Base-by-base conservation (phyloP, 805 yeast genomes). In the Brettanomyces bruxellensis region DNA sequence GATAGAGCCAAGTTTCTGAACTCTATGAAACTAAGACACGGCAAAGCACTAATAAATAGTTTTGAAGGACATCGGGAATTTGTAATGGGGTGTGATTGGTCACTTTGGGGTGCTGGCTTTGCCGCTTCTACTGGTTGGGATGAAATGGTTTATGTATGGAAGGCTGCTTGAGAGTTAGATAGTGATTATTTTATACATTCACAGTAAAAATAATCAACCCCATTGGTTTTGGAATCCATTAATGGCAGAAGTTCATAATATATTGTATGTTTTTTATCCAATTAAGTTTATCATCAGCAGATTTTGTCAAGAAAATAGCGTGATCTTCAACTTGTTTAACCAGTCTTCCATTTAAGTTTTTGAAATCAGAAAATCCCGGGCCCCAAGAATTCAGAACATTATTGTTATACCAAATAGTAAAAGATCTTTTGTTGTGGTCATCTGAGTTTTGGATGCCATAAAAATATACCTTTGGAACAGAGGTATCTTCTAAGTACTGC, bases 51-150 rank as follows among this genome's bases (percentile, higher is more conserved):
- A 35, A 65, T 71, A 35, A 77, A 76, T 6, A 73, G 74, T 14
- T 86, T 88, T 70, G 70, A 74, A 23, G 66, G 65, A 45, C 98
- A 93, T 66, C 73, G 79, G 28, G 99, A 91, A 69, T 91, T 91
- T 67, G 96, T 85, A 1, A 78, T 86, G 55, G 97, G 95, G 14
- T 84, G 90, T 52, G 98, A 93, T 67, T 93, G 96, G 86, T 83
- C 95, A 53, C 65, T 93, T 44, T 91, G 97, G 97, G 99, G 98
- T 3, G 82, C 81, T 54, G 97, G 97, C 1, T 90, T 93, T 89
- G 89, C 84, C 14, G 95, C 93, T 8, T 82, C 96, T 13, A 83
- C 90, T 0, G 96, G 96, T 2, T 91, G 96, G 96, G 99, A 91
- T 67, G 95, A 91, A 59, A 88, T 87, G 84, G 82, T 89, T 5